A percentile compares a stretch with the other conserved stretches of the same genome.
These are phyloP conservation scores for Tubosaeta sp. DNA, from an alignment of 768 basidiomycete genomes.

Conservation along the genomic window DNA sequence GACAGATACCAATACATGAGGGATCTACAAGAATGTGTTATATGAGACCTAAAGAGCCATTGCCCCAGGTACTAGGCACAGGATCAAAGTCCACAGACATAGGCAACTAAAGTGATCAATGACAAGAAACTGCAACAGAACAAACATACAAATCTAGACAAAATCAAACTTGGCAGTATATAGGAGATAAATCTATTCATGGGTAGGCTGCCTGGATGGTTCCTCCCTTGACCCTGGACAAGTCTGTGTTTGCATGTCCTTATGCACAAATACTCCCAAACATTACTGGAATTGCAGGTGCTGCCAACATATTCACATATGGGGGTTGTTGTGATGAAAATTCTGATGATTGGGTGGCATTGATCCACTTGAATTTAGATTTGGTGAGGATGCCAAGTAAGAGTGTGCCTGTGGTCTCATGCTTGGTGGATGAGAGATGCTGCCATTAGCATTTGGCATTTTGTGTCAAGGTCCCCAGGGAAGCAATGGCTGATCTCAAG, in stretches of 20 bases:
- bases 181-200: conserved; percentile 10
- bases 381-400: not conserved
- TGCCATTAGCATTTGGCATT: conserved; percentile 7
- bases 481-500: conserved; percentile 25
- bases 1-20: too few relatives aligned
- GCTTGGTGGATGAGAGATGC: too few relatives aligned
- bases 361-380: conserved; percentile 11
- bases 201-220: conserved; percentile 9
- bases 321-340: conserved; percentile 17
- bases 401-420: too few relatives aligned
- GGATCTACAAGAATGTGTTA: too few relatives aligned
- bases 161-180: not conserved
- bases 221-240: not conserved
- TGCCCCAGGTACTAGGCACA: not conserved
- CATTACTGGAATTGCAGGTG: conserved; percentile 40
- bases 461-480: conserved; percentile 16
- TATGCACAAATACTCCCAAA: conserved; percentile 51
- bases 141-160: not conserved
- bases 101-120: too few relatives aligned
- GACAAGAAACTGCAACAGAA: not conserved
- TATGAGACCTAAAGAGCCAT: too few relatives aligned
- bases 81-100: not conserved
- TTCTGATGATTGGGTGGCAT: conserved; percentile 20
- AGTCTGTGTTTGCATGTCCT: conserved; percentile 22
- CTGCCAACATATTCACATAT: conserved; percentile 7